Conservation (phyloP, 2,329 filamentous ascomycete genomes). For the Epichloe bromicola region DNA sequence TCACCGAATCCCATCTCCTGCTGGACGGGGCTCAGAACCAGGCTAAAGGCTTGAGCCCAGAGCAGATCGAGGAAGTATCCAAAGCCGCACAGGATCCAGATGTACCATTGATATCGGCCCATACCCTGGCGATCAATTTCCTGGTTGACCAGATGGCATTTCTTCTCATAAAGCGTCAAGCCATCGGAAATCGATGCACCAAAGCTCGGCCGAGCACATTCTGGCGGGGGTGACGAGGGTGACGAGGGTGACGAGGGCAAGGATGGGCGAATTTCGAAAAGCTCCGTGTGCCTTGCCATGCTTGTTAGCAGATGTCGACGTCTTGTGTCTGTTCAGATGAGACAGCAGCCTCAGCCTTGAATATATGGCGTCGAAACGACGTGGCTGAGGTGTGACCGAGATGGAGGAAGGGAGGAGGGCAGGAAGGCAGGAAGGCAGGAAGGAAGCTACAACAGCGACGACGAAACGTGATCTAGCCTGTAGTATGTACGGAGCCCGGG, state of each 20-base stretch:
- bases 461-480: no score
- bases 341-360: no score
- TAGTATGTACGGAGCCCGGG: no score
- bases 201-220: neutral
- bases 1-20: conserved; percentile 41
- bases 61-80: conserved; percentile 43
- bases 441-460: no score
- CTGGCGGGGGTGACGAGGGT: neutral
- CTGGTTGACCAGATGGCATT: conserved; percentile 22
- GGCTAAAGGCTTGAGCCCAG: conserved; percentile 45
- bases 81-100: conserved; percentile 39
- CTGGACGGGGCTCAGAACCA: conserved; percentile 38
- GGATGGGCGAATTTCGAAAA: neutral
- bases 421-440: no score
- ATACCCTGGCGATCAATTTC: conserved; percentile 40
- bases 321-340: no score
- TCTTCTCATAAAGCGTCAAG: conserved; percentile 19
- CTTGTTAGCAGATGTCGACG: no score
- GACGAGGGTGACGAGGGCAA: neutral
- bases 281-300: neutral
- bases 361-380: no score
- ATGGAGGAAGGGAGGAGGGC: no score
- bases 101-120: conserved; percentile 39
- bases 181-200: conserved; percentile 11
- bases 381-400: no score